Evolutionary conservation across 208 protist species (phyloP).

Genomic region (Leishmania braziliensis): DNA sequence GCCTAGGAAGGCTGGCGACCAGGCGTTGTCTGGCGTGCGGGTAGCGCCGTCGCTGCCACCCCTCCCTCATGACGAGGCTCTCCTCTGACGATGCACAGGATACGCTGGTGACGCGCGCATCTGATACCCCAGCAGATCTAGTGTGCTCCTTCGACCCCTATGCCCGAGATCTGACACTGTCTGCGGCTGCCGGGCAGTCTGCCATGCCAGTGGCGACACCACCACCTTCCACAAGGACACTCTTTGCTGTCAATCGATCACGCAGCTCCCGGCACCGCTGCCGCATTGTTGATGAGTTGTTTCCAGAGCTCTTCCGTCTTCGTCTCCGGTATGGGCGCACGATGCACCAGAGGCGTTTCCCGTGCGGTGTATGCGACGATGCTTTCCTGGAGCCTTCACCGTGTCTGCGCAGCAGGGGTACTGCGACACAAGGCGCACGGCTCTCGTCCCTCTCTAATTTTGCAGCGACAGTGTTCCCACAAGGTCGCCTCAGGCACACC

Average conservation of each 20-base stretch:
- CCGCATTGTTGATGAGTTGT: constrained; percentile 2
- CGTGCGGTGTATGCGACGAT: background rate
- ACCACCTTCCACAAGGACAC: background rate
- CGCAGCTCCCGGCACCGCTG: background rate
- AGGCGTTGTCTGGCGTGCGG: background rate
- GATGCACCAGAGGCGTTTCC: background rate
- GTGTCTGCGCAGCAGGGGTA: too few species aligned
- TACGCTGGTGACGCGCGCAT: background rate
- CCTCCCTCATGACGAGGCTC: background rate
- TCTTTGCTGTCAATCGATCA: background rate
- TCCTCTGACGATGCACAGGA: background rate
- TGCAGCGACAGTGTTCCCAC: background rate
- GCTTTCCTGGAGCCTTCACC: too few species aligned
- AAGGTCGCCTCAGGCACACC: background rate
- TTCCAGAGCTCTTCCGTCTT: constrained; percentile 9
- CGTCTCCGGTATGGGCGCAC: constrained; percentile 13
- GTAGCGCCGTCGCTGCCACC: background rate
- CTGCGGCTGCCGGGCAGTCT: background rate
- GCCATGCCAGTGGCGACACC: too few species aligned
- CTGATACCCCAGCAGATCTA: background rate
- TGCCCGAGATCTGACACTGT: background rate
- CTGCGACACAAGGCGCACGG: too few species aligned
- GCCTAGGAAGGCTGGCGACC: background rate
- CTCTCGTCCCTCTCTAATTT: too few species aligned
- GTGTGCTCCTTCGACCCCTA: background rate